Base-by-base conservation (phyloP, 805 yeast species). In the Jamesozyma gamospora region DNA sequence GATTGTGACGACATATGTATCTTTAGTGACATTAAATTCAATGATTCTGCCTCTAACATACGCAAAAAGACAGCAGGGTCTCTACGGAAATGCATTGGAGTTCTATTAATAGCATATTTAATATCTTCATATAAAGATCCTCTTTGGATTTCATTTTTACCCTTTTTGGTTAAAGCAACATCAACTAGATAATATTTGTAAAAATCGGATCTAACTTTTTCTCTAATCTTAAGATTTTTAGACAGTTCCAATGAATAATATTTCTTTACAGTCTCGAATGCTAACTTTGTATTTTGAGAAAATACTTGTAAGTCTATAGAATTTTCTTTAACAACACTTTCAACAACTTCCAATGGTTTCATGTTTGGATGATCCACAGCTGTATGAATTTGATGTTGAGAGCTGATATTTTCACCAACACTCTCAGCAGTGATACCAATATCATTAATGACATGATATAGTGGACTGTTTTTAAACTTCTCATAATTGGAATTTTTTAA, bases 41-140 rank as follows among this genome's bases (percentile, higher is more conserved):
- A 70, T 5, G 77, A 61, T 58, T 92, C 98, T 2, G 97, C 98
- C 53, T 82, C 88, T 36, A 88, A 63, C 95, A 92, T 92, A 53
- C 94, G 74, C 52, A 92, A 67, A 50, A 82, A 85, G 31, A 82
- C 65, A 50, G 86, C 95, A 1, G 98, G 97, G 41, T 75, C 70
- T 29, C 67, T 67, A 6, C 75, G 71, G 53, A 92, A 75, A 42
- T 86, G 86, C n/a, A 72, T 71, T 13, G 88, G 79, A 2, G 83
- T 70, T 56, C 92, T 74, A 61, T 86, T 83, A 41, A 77, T 72
- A 17, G 96, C 94, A 62, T 92, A 92, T 56, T 92, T 92, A 64
- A 92, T 79, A 54, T 86, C 95, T 43, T 83, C 86, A 52, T 79
- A 88, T 2, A 87, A 82, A 39, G 88, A 79, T 48, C 78, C 79